phyloP scores from a whole-genome alignment of 345 rosid species.

The Rhodamnia argentea region DNA sequence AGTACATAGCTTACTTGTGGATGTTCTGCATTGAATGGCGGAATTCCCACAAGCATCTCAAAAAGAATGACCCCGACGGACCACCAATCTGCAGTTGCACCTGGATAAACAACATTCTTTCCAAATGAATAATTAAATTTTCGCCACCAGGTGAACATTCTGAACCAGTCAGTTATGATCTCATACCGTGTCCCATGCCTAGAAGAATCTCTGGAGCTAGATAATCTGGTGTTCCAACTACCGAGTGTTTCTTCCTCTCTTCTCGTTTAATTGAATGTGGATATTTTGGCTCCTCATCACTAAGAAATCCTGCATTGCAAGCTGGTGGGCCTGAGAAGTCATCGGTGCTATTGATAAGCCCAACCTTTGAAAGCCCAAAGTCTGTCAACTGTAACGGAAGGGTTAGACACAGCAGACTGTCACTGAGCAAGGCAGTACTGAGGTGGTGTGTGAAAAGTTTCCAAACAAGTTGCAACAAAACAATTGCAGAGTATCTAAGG shows the following conservation, averaged over 20 bases:
- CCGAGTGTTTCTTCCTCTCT: conserved; percentile 63
- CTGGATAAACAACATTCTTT: conserved; percentile 18
- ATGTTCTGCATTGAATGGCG: conserved; percentile 90
- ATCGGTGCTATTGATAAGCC: conserved; percentile 92
- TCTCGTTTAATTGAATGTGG: conserved; percentile 36
- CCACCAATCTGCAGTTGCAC: conserved; percentile 99
- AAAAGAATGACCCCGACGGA: conserved; percentile 89
- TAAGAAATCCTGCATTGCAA: conserved; percentile 37
- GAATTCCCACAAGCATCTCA: conserved; percentile 87
- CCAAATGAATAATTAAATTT: background rate
- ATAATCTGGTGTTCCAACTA: conserved; percentile 95
- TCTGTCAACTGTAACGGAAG: conserved; percentile 85
- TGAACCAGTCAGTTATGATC: background rate
- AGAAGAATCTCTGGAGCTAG: conserved; percentile 99
- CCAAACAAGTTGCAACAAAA: background rate
- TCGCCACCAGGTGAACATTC: background rate
- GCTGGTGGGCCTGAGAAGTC: conserved; percentile 76
- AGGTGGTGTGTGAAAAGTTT: background rate
- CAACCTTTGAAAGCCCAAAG: conserved; percentile 97
- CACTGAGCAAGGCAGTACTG: background rate
- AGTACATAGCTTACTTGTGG: conserved; percentile 53
- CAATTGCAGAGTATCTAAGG: background rate
- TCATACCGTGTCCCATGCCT: conserved; percentile 93
- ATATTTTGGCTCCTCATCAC: conserved; percentile 39
- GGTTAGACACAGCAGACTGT: conserved; percentile 10